Percentiles rank a stretch among this genome's conserved stretches.
These are phyloP conservation scores for Pythium aquatile DNA, from an alignment of 352 stramenopile genomes.

Conservation along the genomic window DNA sequence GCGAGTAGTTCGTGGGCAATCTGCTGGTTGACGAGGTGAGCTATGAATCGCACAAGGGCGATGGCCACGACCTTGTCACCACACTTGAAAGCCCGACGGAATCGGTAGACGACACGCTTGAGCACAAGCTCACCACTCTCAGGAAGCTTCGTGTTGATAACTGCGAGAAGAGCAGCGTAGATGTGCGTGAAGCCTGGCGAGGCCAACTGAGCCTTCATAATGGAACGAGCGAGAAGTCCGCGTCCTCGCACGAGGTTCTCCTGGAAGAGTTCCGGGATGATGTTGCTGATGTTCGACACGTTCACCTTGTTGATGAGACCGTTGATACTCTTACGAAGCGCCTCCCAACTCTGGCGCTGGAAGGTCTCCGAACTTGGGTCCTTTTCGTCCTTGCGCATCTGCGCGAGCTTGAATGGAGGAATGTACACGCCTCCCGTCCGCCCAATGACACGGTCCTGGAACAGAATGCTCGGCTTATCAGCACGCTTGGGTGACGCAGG, in stretches of 20 bases:
- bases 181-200: slow-evolving; percentile 96
- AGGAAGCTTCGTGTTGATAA: slow-evolving; percentile 99
- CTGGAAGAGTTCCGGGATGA: slow-evolving; percentile 96
- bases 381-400: slow-evolving; percentile 55
- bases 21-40: slow-evolving; percentile 98
- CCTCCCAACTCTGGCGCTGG: slow-evolving; percentile 95
- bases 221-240: slow-evolving; percentile 91
- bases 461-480: slow-evolving; percentile 35
- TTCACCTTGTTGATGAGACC: slow-evolving; percentile 98
- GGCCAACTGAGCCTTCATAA: slow-evolving; percentile 96
- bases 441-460: slow-evolving; percentile 42
- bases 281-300: slow-evolving; percentile 93
- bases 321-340: slow-evolving; percentile 97
- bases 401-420: slow-evolving; percentile 90
- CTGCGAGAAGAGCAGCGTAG: slow-evolving; percentile 95
- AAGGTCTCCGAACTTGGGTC: slow-evolving; percentile 69
- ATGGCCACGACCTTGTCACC: slow-evolving; percentile 95
- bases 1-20: slow-evolving; percentile 97
- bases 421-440: slow-evolving; percentile 91
- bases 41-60: slow-evolving; percentile 95
- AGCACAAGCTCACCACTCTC: slow-evolving; percentile 96
- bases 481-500: neutral
- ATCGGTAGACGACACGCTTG: slow-evolving; percentile 93
- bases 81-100: slow-evolving; percentile 95
- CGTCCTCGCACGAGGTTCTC: slow-evolving; percentile 97